phyloP scores from a whole-genome alignment of 176 grass and related monocot genomes.

The Rhynchospora pubera region DNA sequence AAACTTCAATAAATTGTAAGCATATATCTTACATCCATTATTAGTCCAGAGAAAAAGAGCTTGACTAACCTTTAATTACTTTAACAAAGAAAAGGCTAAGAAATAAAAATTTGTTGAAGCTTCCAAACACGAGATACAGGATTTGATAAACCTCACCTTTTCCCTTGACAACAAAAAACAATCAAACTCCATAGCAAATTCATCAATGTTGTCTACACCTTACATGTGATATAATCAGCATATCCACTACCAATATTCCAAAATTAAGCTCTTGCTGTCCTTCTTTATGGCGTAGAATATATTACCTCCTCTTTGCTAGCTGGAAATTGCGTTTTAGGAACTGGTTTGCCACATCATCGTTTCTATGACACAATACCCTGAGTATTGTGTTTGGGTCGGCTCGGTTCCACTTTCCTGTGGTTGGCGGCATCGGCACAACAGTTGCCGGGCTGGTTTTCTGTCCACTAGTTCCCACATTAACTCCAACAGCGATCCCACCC shows the following conservation, averaged over 20 bases:
- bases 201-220: constrained; percentile 20
- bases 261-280: not conserved
- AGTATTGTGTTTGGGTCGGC: constrained; percentile 73
- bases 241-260: constrained; percentile 1
- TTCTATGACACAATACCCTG: constrained; percentile 66
- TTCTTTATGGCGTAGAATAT: not conserved
- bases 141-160: constrained; percentile 14
- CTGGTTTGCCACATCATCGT: constrained; percentile 71
- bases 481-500: not conserved
- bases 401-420: constrained; percentile 54
- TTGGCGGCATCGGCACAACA: constrained; percentile 45
- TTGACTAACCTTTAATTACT: constrained; percentile 1
- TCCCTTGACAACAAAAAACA: constrained; percentile 12
- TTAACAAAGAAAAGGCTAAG: constrained; percentile 1
- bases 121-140: not conserved
- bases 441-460: not conserved
- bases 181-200: constrained; percentile 14
- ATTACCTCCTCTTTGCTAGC: constrained; percentile 59
- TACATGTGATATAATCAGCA: constrained; percentile 14
- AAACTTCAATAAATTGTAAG: not conserved
- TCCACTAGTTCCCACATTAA: not conserved
- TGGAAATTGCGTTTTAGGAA: constrained; percentile 83
- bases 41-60: not conserved
- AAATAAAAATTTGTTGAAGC: not conserved
- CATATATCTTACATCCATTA: not conserved